Evolutionary conservation across 345 rosid genomes (phyloP).

Genomic region (Anacardium occidentale): DNA sequence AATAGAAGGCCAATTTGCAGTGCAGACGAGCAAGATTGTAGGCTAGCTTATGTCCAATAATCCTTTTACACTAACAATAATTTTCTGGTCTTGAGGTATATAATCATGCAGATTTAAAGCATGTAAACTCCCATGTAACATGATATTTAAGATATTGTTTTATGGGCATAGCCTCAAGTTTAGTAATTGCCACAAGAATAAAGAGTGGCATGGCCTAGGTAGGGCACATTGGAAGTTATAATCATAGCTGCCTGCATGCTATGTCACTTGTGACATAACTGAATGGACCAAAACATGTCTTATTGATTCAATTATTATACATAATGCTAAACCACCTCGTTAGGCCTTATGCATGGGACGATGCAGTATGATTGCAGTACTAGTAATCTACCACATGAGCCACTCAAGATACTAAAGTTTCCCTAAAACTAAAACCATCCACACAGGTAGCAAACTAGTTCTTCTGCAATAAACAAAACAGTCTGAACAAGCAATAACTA

Average conservation of each 20-base stretch:
- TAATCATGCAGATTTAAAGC: too few relatives aligned
- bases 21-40: too few relatives aligned
- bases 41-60: too few relatives aligned
- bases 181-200: not conserved
- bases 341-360: not conserved
- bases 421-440: too few relatives aligned
- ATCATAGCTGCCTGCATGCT: slow-evolving; percentile 5
- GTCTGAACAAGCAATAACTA: not conserved
- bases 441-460: not conserved
- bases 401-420: too few relatives aligned
- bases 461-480: not conserved
- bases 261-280: slow-evolving; percentile 12
- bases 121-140: too few relatives aligned
- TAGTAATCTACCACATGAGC: not conserved
- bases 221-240: not conserved
- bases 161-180: too few relatives aligned
- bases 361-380: not conserved
- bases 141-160: too few relatives aligned
- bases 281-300: not conserved
- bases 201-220: not conserved
- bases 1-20: too few relatives aligned
- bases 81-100: too few relatives aligned
- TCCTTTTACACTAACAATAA: too few relatives aligned
- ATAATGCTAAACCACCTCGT: not conserved
- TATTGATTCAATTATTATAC: too few relatives aligned